Evolutionary conservation across 1,284 basidiomycete species (phyloP).

Genomic region (Agroathelia rolfsii): DNA sequence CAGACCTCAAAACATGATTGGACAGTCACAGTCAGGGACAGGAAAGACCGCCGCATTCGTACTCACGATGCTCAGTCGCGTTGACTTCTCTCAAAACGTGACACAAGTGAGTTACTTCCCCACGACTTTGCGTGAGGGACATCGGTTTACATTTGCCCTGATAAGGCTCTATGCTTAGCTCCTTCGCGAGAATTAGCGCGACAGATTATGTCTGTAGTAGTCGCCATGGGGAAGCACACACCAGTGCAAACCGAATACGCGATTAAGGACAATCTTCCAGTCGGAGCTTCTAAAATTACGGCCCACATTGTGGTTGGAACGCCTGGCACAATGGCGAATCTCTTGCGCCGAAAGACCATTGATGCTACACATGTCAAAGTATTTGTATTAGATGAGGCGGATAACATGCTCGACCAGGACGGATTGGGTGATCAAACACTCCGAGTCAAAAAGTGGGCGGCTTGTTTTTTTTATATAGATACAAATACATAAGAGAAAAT

Average conservation of each 20-base stretch:
- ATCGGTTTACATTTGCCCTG: constrained; percentile 10
- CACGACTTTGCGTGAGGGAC: too few relatives aligned
- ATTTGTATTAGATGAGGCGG: constrained; percentile 96
- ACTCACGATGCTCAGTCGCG: constrained; percentile 91
- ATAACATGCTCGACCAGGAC: constrained; percentile 97
- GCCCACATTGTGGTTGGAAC: constrained; percentile 95
- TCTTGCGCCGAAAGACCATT: constrained; percentile 65
- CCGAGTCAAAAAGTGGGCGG: constrained; percentile 79
- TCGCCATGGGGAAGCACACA: constrained; percentile 93
- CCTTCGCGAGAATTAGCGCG: constrained; percentile 95
- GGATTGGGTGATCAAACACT: constrained; percentile 95
- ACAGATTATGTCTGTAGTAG: constrained; percentile 94
- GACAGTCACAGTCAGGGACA: constrained; percentile 98
- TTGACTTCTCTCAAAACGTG: constrained; percentile 77
- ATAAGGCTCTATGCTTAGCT: constrained; percentile 90
- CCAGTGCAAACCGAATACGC: constrained; percentile 88
- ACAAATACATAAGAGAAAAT: too few relatives aligned
- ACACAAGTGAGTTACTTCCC: constrained; percentile 61
- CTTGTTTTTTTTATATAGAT: too few relatives aligned
- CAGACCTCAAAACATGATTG: constrained; percentile 96
- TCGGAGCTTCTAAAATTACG: constrained; percentile 61
- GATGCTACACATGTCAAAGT: constrained; percentile 81
- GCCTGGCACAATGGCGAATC: constrained; percentile 89
- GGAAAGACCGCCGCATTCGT: constrained; percentile 99
- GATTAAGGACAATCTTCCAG: constrained; percentile 77